Base-by-base conservation (phyloP, 2,329 filamentous ascomycete genomes). In the Stemphylium vesicarium region DNA sequence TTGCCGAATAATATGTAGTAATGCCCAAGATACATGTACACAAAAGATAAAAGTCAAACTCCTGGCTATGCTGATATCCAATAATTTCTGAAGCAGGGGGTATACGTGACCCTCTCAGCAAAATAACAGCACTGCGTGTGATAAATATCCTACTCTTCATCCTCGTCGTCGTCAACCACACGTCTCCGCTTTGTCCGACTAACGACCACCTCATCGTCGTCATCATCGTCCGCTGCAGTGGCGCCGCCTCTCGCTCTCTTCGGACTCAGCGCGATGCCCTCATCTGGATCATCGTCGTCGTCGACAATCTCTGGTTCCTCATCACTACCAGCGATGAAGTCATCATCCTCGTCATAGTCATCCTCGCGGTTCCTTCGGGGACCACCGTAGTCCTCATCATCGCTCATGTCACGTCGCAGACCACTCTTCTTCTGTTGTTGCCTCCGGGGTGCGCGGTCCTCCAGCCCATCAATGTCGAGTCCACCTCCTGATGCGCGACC, bases 291-390 rank as follows among this genome's bases (percentile, higher is more conserved):
- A 33, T 80, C 78, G 26, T 89, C 87, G 16, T 87, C 87, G 1
- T 82, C 85, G 3, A 81, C 85, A 29, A 83, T 85, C 54, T 80
- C 77, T 36, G 84, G 85, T 37, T 92, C 90, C 54, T 91, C 89
- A 62, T 92, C 90, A 65, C 88, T 92, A 3, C 81, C 82, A 3
- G 88, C 90, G 51, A 94, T 84, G 71, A 94, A 94, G 53, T 88
- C 90, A 68, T 94, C 90, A 31, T 89, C 89, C 70, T 88, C 83
- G 59, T 93, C 90, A 70, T 94, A 94, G 64, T 91, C 88, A 61
- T 93, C 88, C 56, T 88, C 83, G 47, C 85, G 84, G 29, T 82
- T 82, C 33, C 84, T 82, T 13, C 85, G 85, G 8, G 62, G 62
- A 16, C 87, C 80, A 55, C 90, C 89, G 63, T 91, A 89, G 65